phyloP scores from a whole-genome alignment of 2,329 filamentous ascomycete genomes.

The Trichoderma harzianum region DNA sequence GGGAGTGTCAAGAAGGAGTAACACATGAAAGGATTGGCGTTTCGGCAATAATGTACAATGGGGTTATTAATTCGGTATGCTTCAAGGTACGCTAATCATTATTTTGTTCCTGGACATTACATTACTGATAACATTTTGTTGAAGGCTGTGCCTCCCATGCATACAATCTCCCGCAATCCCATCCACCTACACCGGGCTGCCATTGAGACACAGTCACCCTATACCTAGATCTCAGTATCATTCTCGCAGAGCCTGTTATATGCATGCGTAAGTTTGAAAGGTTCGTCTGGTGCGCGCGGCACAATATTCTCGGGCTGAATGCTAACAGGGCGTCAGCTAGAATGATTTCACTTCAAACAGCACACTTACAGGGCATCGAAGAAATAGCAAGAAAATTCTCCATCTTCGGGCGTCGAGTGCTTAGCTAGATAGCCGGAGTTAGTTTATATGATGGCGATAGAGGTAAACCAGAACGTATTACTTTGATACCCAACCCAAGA shows the following conservation, averaged over 20 bases:
- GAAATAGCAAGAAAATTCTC: slow-evolving; percentile 17
- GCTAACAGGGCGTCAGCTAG: neutral
- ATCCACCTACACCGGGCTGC: too few species aligned
- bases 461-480: neutral
- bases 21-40: neutral
- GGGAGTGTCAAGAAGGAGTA: slow-evolving; percentile 21
- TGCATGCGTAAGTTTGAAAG: slow-evolving; percentile 16
- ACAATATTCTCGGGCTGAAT: slow-evolving; percentile 12
- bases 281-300: neutral
- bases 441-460: neutral
- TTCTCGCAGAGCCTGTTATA: slow-evolving; percentile 19
- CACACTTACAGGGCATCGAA: slow-evolving; percentile 19
- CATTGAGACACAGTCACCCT: neutral
- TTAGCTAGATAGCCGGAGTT: neutral
- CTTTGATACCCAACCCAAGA: slow-evolving; percentile 20
- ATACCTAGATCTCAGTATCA: neutral
- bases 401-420: neutral
- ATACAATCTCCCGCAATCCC: neutral
- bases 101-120: neutral
- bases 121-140: neutral
- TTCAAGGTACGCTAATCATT: neutral
- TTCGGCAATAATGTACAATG: neutral
- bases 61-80: neutral
- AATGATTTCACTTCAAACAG: neutral
- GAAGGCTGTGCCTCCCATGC: neutral